Conservation (phyloP, 805 yeast genomes). For the Limtongozyma cylindracea region DNA sequence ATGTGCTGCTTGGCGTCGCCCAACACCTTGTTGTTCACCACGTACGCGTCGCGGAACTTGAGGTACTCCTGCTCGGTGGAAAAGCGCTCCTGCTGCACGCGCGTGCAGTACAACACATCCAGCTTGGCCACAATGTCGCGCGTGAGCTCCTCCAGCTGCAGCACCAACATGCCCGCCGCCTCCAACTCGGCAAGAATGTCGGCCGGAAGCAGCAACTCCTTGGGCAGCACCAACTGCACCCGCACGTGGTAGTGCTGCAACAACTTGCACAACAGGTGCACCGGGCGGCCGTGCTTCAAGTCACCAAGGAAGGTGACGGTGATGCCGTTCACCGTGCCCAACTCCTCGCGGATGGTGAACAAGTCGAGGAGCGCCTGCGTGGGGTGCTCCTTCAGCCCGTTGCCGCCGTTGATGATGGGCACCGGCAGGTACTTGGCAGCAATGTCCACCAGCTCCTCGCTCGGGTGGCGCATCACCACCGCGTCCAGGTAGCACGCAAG, state of each 20-base stretch:
- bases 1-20: constrained; percentile 90
- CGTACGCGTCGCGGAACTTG: constrained; percentile 72
- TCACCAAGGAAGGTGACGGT: constrained; percentile 99
- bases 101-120: constrained; percentile 91
- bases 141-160: constrained; percentile 56
- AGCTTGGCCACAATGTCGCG: constrained; percentile 71
- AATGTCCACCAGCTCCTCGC: constrained; percentile 70
- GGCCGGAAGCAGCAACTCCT: constrained; percentile 65
- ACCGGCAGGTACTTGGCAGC: constrained; percentile 95
- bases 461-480: constrained; percentile 89
- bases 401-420: constrained; percentile 95
- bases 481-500: constrained; percentile 94
- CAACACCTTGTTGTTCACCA: constrained; percentile 79
- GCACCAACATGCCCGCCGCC: constrained; percentile 39
- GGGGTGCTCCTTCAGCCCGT: constrained; percentile 96
- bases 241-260: constrained; percentile 83
- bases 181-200: constrained; percentile 41
- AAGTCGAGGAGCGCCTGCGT: constrained; percentile 94
- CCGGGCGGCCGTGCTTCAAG: constrained; percentile 94
- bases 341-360: constrained; percentile 95
- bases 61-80: constrained; percentile 50
- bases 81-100: constrained; percentile 96
- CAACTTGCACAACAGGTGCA: constrained; percentile 81
- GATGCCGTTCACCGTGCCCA: constrained; percentile 95
- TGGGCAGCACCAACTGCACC: constrained; percentile 78